phyloP scores from a whole-genome alignment of 2,329 filamentous ascomycete genomes.

The Dothideomycetidae sp. region DNA sequence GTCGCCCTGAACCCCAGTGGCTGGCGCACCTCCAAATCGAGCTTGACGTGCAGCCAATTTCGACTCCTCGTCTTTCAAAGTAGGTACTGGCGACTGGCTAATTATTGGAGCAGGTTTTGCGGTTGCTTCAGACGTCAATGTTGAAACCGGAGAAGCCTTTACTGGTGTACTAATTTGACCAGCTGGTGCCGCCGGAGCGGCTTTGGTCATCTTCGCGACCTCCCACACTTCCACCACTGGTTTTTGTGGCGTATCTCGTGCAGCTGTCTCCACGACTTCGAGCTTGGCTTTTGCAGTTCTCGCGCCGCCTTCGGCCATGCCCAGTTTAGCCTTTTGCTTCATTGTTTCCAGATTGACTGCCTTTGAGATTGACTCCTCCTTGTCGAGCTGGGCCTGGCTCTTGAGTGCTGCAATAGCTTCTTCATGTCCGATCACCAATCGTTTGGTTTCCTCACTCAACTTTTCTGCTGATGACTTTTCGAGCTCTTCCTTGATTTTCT shows the following conservation, averaged over 20 bases:
- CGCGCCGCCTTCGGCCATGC: constrained; percentile 48
- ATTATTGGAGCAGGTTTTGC: constrained; percentile 3
- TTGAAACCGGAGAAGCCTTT: constrained; percentile 2
- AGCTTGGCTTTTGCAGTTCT: constrained; percentile 60
- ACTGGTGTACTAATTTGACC: constrained; percentile 13
- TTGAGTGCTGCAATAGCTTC: too few species aligned
- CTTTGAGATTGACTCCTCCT: constrained; percentile 16
- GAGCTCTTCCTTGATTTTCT: constrained; percentile 25
- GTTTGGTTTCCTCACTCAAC: constrained; percentile 22
- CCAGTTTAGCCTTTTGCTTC: constrained; percentile 40
- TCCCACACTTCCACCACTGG: constrained; percentile 81
- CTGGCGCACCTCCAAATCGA: constrained; percentile 15
- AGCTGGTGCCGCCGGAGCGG: constrained; percentile 15
- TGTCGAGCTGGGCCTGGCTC: constrained; percentile 16
- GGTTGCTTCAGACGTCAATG: constrained; percentile 2
- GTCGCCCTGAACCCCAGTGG: constrained; percentile 4
- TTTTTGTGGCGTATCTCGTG: constrained; percentile 68
- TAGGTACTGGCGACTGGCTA: constrained; percentile 1
- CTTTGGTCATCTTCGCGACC: constrained; percentile 49
- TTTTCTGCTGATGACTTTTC: constrained; percentile 14
- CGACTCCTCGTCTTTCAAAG: constrained; percentile 11
- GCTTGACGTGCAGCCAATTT: constrained; percentile 16
- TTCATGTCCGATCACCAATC: constrained; percentile 16
- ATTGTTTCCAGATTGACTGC: constrained; percentile 16
- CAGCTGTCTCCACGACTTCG: constrained; percentile 65